phyloP scores from a whole-genome alignment of 306 rosid species.

The Echinosophora koreensis region DNA sequence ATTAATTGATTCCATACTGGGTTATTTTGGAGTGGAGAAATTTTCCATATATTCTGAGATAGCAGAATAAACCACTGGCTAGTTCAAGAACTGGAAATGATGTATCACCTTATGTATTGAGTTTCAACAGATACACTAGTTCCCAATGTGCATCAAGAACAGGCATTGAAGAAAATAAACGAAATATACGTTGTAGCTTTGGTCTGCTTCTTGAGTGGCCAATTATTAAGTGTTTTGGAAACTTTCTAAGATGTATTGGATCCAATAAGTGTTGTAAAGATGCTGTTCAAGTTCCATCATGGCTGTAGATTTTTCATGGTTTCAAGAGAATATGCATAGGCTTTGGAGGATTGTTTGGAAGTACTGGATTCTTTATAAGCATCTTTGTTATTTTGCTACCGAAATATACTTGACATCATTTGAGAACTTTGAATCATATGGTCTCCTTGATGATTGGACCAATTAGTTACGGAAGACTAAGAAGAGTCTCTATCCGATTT shows the following conservation, averaged over 20 bases:
- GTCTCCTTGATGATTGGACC: slow-evolving; percentile 16
- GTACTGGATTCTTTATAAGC: slow-evolving; percentile 36
- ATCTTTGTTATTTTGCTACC: slow-evolving; percentile 27
- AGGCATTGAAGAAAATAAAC: slow-evolving; percentile 41
- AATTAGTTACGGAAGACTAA: not conserved
- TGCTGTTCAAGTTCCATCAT: slow-evolving; percentile 16
- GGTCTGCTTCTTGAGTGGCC: slow-evolving; percentile 41
- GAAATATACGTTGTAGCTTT: slow-evolving; percentile 27
- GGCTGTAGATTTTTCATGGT: slow-evolving; percentile 25
- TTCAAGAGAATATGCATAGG: slow-evolving; percentile 27
- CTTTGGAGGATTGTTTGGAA: slow-evolving; percentile 23
- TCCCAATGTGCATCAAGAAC: slow-evolving; percentile 41
- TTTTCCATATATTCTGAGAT: slow-evolving; percentile 42
- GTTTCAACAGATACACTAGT: slow-evolving; percentile 41
- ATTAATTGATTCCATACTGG: slow-evolving; percentile 48
- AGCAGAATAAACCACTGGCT: slow-evolving; percentile 47
- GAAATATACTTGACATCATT: slow-evolving; percentile 34
- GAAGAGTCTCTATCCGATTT: slow-evolving; percentile 28
- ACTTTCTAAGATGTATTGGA: slow-evolving; percentile 12
- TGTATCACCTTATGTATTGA: slow-evolving; percentile 28
- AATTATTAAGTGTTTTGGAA: slow-evolving; percentile 36
- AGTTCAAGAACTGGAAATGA: slow-evolving; percentile 48
- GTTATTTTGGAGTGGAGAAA: slow-evolving; percentile 45
- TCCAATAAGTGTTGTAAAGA: slow-evolving; percentile 25
- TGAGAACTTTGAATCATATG: slow-evolving; percentile 20